Evolutionary conservation across 495 filamentous ascomycete species (phyloP).

Genomic region (Monascus purpureus): DNA sequence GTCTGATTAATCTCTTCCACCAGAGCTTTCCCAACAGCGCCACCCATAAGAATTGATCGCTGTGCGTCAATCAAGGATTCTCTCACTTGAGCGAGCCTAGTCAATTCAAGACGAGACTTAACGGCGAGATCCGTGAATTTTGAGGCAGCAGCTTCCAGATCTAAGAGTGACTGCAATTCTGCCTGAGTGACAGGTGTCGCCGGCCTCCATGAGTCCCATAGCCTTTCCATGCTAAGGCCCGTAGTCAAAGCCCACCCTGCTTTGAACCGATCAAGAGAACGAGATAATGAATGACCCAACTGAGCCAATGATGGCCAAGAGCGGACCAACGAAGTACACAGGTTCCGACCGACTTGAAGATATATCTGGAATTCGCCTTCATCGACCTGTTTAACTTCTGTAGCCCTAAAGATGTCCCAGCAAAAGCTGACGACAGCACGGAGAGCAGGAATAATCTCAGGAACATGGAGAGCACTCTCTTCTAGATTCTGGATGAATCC

Average conservation of each 20-base stretch:
- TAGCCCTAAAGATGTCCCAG: constrained; percentile 40
- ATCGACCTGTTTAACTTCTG: constrained; percentile 29
- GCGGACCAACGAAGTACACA: constrained; percentile 18
- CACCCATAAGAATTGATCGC: constrained; percentile 23
- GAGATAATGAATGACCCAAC: constrained; percentile 22
- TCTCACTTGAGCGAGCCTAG: constrained; percentile 24
- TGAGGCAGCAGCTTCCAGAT: constrained; percentile 55
- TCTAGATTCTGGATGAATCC: constrained; percentile 25
- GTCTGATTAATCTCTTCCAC: constrained; percentile 37
- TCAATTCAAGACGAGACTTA: constrained; percentile 26
- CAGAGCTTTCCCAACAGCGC: constrained; percentile 22
- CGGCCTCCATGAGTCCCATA: constrained; percentile 67
- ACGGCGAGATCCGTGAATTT: constrained; percentile 52
- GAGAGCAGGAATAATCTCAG: constrained; percentile 20
- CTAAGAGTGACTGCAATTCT: constrained; percentile 35
- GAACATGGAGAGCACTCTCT: constrained; percentile 10
- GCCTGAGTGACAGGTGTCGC: constrained; percentile 38
- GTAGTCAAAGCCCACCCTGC: constrained; percentile 46
- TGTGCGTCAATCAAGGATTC: constrained; percentile 31
- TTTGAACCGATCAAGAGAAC: constrained; percentile 32
- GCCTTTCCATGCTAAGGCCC: constrained; percentile 68
- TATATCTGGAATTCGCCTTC: constrained; percentile 43
- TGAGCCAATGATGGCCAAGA: constrained; percentile 12
- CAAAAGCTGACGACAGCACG: constrained; percentile 39
- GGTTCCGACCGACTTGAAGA: constrained; percentile 26